Percentiles rank a stretch among this genome's conserved stretches.
These are phyloP conservation scores for Magnaporthales sp. DNA, from an alignment of 2,329 filamentous ascomycete species.

Conservation along the genomic window DNA sequence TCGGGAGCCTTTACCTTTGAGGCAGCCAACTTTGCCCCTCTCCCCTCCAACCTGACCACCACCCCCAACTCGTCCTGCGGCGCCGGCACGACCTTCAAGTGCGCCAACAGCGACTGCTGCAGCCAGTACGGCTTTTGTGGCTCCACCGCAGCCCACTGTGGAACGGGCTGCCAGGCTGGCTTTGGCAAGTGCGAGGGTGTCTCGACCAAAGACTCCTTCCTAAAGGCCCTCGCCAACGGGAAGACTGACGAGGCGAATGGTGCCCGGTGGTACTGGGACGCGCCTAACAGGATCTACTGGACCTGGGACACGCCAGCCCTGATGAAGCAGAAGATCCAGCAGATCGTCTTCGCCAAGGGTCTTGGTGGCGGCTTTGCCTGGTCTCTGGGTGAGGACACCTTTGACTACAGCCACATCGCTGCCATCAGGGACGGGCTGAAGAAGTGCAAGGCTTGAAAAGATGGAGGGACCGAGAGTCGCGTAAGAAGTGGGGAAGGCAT, in stretches of 20 bases:
- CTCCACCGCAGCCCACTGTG: conserved; percentile 11
- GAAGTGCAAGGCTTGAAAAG: neutral
- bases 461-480: neutral
- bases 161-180: conserved; percentile 13
- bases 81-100: conserved; percentile 10
- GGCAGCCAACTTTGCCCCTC: conserved; percentile 17
- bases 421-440: neutral
- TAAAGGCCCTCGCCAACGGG: conserved; percentile 29
- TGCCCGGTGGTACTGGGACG: conserved; percentile 47
- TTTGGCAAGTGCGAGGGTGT: conserved; percentile 13
- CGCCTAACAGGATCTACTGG: conserved; percentile 37
- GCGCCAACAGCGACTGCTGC: conserved; percentile 12
- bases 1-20: conserved; percentile 39
- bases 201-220: conserved; percentile 25
- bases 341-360: conserved; percentile 29
- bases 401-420: conserved; percentile 18
- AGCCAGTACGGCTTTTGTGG: conserved; percentile 14
- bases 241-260: conserved; percentile 36
- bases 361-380: conserved; percentile 45
- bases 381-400: conserved; percentile 40
- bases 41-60: conserved; percentile 9
- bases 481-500: neutral
- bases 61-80: conserved; percentile 14
- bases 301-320: conserved; percentile 44
- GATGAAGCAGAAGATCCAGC: conserved; percentile 35